Evolutionary conservation across 164 flowering plant genomes (phyloP).

Genomic region (Kingdonia uniflora): DNA sequence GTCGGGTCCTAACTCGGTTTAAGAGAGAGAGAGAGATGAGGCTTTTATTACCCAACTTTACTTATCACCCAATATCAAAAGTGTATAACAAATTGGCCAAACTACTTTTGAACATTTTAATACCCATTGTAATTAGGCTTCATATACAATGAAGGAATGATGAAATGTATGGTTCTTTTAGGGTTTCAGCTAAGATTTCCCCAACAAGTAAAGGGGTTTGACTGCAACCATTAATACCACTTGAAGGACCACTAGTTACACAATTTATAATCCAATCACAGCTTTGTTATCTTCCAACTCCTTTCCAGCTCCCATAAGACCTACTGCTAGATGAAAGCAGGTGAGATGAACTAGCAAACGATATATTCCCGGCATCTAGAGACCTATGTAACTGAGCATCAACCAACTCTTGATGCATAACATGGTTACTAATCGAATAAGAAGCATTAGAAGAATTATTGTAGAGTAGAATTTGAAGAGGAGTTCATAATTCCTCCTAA

Average conservation of each 20-base stretch:
- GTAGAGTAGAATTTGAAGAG: too few species aligned
- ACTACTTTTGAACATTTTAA: slow-evolving; percentile 21
- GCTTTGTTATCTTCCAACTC: slow-evolving; percentile 20
- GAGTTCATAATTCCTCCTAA: too few species aligned
- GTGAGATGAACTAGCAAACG: slow-evolving; percentile 8
- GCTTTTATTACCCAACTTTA: too few species aligned
- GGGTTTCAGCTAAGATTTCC: slow-evolving; percentile 15
- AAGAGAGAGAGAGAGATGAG: too few species aligned
- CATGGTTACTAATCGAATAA: slow-evolving; percentile 11
- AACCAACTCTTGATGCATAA: slow-evolving; percentile 1
- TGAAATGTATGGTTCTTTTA: slow-evolving; percentile 10
- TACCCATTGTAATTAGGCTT: slow-evolving; percentile 20
- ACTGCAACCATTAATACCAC: slow-evolving; percentile 12
- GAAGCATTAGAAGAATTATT: too few species aligned
- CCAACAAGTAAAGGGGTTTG: slow-evolving; percentile 16
- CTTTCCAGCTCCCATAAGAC: slow-evolving; percentile 35
- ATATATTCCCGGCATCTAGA: slow-evolving; percentile 1
- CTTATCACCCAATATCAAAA: too few species aligned
- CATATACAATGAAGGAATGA: slow-evolving; percentile 3
- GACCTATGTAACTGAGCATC: not conserved
- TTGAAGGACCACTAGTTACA: slow-evolving; percentile 11
- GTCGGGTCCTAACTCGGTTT: too few species aligned
- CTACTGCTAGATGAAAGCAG: too few species aligned
- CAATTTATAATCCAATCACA: slow-evolving; percentile 29
- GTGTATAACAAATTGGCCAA: too few species aligned